phyloP scores from a whole-genome alignment of 495 filamentous ascomycete species.

The Bryoglossum gracile region DNA sequence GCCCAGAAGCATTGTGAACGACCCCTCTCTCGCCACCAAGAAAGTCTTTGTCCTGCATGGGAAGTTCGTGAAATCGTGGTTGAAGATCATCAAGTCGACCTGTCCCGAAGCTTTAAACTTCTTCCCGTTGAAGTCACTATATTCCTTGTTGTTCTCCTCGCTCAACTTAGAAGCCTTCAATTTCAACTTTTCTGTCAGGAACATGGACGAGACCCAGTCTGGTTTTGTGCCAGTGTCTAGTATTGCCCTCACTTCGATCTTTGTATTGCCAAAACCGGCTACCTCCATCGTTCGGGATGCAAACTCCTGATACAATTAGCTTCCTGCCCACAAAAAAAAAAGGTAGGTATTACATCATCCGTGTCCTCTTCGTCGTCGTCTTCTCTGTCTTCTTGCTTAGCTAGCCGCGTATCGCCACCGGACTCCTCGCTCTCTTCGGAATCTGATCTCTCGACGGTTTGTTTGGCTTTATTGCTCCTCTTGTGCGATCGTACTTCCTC shows the following conservation, averaged over 20 bases:
- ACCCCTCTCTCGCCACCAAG: constrained; percentile 1
- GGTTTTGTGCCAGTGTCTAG: constrained; percentile 6
- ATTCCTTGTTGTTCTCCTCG: not conserved
- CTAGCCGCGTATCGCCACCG: not conserved
- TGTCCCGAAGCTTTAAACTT: constrained; percentile 1
- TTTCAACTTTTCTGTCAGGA: not conserved
- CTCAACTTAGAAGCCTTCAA: not conserved
- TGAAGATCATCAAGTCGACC: not conserved
- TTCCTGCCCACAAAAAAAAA: too few relatives aligned
- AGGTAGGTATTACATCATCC: constrained; percentile 7
- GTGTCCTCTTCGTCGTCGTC: not conserved
- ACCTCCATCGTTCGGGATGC: not conserved
- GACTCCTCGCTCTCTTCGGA: not conserved
- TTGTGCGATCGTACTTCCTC: not conserved
- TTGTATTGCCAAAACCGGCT: not conserved
- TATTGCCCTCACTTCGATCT: not conserved
- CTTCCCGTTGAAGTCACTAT: constrained; percentile 8
- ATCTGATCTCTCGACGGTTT: not conserved
- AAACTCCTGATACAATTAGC: too few relatives aligned
- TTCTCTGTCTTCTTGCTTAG: not conserved
- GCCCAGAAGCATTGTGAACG: constrained; percentile 1
- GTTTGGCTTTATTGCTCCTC: not conserved
- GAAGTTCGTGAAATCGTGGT: not conserved
- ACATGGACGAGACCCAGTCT: constrained; percentile 1
- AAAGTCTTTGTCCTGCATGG: not conserved